Percentiles rank a stretch among this genome's conserved stretches.
Conservation (phyloP, 768 basidiomycete genomes). For the Rhizopogon vinicolor region DNA sequence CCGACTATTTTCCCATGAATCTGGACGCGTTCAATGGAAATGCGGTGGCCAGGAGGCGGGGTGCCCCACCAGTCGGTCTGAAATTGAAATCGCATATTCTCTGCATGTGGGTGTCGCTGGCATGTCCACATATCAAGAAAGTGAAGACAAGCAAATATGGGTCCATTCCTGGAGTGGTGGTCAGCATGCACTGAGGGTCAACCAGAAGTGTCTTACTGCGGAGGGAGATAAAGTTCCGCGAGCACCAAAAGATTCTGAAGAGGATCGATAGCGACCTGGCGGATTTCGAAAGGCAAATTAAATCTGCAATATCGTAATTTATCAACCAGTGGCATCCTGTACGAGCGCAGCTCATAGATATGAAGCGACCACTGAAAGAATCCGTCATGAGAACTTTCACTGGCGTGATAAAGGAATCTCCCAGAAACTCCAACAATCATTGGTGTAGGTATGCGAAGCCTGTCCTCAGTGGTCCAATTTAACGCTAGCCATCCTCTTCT, state of each 20-base stretch:
- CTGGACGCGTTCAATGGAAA: slow-evolving; percentile 23
- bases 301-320: slow-evolving; percentile 26
- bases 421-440: slow-evolving; percentile 29
- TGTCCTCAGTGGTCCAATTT: slow-evolving; percentile 26
- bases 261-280: slow-evolving; percentile 27
- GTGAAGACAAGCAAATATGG: slow-evolving; percentile 32
- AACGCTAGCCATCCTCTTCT: slow-evolving; percentile 30
- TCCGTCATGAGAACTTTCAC: slow-evolving; percentile 27
- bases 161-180: slow-evolving; percentile 14
- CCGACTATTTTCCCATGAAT: slow-evolving; percentile 23
- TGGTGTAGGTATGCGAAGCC: slow-evolving; percentile 23
- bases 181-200: neutral
- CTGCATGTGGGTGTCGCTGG: slow-evolving; percentile 46
- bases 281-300: slow-evolving; percentile 28
- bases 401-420: slow-evolving; percentile 29
- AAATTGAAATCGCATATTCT: slow-evolving; percentile 21
- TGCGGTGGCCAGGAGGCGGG: slow-evolving; percentile 26
- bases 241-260: slow-evolving; percentile 26
- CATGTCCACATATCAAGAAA: slow-evolving; percentile 54
- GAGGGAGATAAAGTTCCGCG: slow-evolving; percentile 24
- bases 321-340: slow-evolving; percentile 20
- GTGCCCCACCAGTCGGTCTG: slow-evolving; percentile 31
- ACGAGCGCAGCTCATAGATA: slow-evolving; percentile 29
- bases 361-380: slow-evolving; percentile 27
- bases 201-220: slow-evolving; percentile 12